Conservation (phyloP, 257 asterid species). For the Petrea volubilis region DNA sequence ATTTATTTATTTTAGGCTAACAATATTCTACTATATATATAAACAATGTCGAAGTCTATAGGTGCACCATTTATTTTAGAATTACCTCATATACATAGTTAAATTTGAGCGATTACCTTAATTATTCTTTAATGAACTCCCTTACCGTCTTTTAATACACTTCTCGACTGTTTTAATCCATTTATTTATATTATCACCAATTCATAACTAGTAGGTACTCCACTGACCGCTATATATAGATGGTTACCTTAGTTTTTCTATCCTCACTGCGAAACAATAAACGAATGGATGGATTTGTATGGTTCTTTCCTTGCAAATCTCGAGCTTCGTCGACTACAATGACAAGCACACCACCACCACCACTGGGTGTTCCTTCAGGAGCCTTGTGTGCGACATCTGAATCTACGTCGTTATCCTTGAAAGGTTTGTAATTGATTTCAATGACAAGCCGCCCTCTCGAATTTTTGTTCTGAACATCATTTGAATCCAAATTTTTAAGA, state of each 20-base stretch:
- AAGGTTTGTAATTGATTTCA: constrained; percentile 74
- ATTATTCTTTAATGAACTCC: too few species aligned
- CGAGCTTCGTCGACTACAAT: constrained; percentile 84
- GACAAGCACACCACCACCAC: constrained; percentile 86
- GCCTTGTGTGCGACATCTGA: constrained; percentile 61
- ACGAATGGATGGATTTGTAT: constrained; percentile 79
- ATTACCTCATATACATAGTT: too few species aligned
- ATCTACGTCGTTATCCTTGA: constrained; percentile 53
- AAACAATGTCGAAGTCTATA: too few species aligned
- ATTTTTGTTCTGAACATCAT: constrained; percentile 78
- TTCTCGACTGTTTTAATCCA: too few species aligned
- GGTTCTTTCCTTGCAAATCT: constrained; percentile 93
- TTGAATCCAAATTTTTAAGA: constrained; percentile 67
- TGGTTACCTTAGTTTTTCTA: constrained; percentile 73
- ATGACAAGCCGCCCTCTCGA: constrained; percentile 79
- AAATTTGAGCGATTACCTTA: too few species aligned
- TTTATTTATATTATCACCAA: too few species aligned
- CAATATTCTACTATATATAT: too few species aligned
- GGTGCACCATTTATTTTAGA: too few species aligned
- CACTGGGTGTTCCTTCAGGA: constrained; percentile 95
- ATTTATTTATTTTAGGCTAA: too few species aligned
- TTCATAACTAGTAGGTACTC: too few species aligned
- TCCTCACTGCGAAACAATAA: constrained; percentile 82
- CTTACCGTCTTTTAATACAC: too few species aligned
- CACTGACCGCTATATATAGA: too few species aligned